phyloP scores from a whole-genome alignment of 495 filamentous ascomycete species.

The Pseudomonodictys pantanalensis region DNA sequence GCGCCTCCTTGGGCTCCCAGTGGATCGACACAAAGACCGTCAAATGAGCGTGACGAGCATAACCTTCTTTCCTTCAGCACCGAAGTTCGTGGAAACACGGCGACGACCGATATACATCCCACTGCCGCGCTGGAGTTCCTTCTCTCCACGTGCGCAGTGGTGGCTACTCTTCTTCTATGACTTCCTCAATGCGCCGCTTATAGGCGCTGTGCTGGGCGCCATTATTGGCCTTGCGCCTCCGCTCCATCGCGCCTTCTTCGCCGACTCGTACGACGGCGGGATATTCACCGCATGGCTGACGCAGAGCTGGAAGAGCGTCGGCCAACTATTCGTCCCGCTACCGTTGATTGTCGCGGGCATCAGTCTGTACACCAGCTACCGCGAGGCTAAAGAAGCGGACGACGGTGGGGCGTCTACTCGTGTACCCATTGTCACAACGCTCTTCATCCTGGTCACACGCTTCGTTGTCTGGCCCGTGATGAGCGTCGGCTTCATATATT shows the following conservation, averaged over 20 bases:
- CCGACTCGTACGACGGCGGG: constrained; percentile 56
- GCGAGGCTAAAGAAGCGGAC: constrained; percentile 34
- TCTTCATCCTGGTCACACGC: constrained; percentile 54
- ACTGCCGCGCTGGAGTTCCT: constrained; percentile 36
- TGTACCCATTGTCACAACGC: constrained; percentile 50
- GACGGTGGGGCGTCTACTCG: background rate
- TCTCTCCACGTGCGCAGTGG: constrained; percentile 38
- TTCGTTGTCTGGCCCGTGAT: constrained; percentile 62
- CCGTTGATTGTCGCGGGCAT: constrained; percentile 67
- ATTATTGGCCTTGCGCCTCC: constrained; percentile 58
- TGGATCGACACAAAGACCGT: constrained; percentile 10
- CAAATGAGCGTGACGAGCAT: constrained; percentile 3
- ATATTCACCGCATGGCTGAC: constrained; percentile 68
- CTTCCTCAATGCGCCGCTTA: constrained; percentile 60
- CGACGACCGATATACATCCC: constrained; percentile 14
- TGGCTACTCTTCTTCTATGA: constrained; percentile 48
- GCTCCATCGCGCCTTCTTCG: constrained; percentile 64
- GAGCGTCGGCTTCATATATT: constrained; percentile 58
- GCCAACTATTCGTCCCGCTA: constrained; percentile 62
- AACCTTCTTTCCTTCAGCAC: constrained; percentile 31
- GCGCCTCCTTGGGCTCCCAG: constrained; percentile 40
- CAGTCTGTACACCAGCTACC: constrained; percentile 53
- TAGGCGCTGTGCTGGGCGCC: constrained; percentile 58
- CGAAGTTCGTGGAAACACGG: background rate
- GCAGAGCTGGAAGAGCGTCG: constrained; percentile 58